A percentile compares a stretch with the other conserved stretches of the same genome.
Evolutionary conservation across 2,329 filamentous ascomycete species (phyloP).

Genomic region (Calonectria henricotiae): DNA sequence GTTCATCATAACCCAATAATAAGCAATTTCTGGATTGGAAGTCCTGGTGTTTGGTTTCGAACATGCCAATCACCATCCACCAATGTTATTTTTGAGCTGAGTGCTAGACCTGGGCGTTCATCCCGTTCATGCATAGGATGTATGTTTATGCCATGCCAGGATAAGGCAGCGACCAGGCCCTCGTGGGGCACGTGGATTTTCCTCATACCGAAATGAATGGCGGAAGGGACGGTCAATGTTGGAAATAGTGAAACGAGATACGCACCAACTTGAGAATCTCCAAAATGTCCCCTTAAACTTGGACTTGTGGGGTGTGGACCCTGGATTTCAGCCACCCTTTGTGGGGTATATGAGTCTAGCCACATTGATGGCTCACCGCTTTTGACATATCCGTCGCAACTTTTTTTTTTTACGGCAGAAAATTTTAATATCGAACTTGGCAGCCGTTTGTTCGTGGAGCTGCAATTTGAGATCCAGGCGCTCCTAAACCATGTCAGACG

Average conservation of each 20-base stretch:
- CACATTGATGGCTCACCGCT: constrained; percentile 46
- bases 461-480: constrained; percentile 32
- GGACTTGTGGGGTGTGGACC: constrained; percentile 48
- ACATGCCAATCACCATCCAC: constrained; percentile 27
- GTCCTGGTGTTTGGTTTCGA: constrained; percentile 18
- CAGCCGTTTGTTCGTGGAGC: constrained; percentile 27
- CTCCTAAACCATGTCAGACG: constrained; percentile 62
- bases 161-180: not conserved
- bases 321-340: constrained; percentile 47
- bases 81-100: constrained; percentile 3
- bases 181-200: constrained; percentile 10
- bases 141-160: constrained; percentile 16
- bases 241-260: constrained; percentile 31
- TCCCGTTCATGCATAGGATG: constrained; percentile 23
- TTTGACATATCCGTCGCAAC: constrained; percentile 40
- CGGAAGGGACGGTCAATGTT: constrained; percentile 21
- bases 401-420: constrained; percentile 54
- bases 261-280: constrained; percentile 46
- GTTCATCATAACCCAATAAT: constrained; percentile 26
- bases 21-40: constrained; percentile 18
- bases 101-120: constrained; percentile 27
- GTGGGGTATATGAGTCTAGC: constrained; percentile 36
- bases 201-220: constrained; percentile 1
- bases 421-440: constrained; percentile 47
- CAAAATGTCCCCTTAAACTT: constrained; percentile 46